These are phyloP conservation scores for Colletotrichum filicis DNA, from an alignment of 2,329 filamentous ascomycete species.

Conservation along the genomic window DNA sequence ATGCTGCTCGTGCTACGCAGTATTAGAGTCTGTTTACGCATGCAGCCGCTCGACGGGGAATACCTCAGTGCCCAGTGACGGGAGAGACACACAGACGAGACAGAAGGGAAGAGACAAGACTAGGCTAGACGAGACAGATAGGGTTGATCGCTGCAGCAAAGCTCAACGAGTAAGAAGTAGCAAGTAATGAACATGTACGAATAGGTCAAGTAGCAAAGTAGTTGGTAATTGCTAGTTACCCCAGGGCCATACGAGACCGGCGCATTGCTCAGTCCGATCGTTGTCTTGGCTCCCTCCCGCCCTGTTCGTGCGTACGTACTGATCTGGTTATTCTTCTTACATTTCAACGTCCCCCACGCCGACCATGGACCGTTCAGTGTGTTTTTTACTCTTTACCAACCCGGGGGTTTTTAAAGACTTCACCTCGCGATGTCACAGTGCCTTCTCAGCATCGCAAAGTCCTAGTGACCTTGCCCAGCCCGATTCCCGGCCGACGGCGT, in stretches of 20 bases:
- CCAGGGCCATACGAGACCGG: slow-evolving; percentile 7
- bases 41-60: background rate
- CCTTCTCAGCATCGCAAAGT: background rate
- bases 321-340: background rate
- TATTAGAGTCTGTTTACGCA: background rate
- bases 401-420: background rate
- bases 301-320: background rate
- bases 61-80: background rate
- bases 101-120: background rate
- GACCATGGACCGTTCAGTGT: background rate
- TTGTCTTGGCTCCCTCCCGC: slow-evolving; percentile 12
- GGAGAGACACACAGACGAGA: slow-evolving; percentile 11
- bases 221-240: background rate
- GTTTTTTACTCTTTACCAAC: background rate
- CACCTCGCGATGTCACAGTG: background rate
- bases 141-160: background rate
- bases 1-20: background rate
- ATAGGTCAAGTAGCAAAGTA: background rate
- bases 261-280: background rate
- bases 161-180: background rate
- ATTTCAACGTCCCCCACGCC: background rate
- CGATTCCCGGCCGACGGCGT: slow-evolving; percentile 21
- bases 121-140: background rate
- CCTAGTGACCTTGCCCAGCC: slow-evolving; percentile 6
- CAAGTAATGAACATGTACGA: background rate